Conservation (phyloP, 2,329 filamentous ascomycete species). For the Remersonia thermophila region DNA sequence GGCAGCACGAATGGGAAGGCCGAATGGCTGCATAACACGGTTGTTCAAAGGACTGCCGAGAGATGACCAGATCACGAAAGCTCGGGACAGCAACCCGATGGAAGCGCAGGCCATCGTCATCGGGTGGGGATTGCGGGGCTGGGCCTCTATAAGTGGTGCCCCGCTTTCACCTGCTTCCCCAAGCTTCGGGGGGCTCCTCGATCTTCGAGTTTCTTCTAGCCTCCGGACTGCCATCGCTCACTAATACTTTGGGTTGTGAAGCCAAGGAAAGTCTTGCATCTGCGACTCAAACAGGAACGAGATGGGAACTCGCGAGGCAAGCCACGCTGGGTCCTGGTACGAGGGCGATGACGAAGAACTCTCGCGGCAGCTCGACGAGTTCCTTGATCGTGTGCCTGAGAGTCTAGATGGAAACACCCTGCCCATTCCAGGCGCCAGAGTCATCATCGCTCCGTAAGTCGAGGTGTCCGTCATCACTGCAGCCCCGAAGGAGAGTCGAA, state of each 20-base stretch:
- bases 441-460: constrained; percentile 86
- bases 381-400: constrained; percentile 58
- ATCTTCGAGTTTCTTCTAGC: neutral
- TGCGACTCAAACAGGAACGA: neutral
- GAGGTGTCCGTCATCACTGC: constrained; percentile 1
- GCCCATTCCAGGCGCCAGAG: constrained; percentile 61
- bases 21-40: too few species aligned
- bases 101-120: too few species aligned
- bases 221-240: neutral
- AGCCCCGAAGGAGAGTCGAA: constrained; percentile 1
- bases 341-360: constrained; percentile 47
- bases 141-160: too few species aligned
- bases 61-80: too few species aligned
- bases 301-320: constrained; percentile 36
- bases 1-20: too few species aligned
- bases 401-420: constrained; percentile 47
- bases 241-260: neutral
- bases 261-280: neutral
- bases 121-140: neutral
- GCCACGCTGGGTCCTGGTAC: constrained; percentile 87
- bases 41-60: too few species aligned
- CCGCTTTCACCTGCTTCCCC: too few species aligned
- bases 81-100: too few species aligned
- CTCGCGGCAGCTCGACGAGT: constrained; percentile 57
- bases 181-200: neutral